Evolutionary conservation across 139 green algal species (phyloP), one percentile per base, ranked within the genome.

Genomic region (Closterium sp.): DNA sequence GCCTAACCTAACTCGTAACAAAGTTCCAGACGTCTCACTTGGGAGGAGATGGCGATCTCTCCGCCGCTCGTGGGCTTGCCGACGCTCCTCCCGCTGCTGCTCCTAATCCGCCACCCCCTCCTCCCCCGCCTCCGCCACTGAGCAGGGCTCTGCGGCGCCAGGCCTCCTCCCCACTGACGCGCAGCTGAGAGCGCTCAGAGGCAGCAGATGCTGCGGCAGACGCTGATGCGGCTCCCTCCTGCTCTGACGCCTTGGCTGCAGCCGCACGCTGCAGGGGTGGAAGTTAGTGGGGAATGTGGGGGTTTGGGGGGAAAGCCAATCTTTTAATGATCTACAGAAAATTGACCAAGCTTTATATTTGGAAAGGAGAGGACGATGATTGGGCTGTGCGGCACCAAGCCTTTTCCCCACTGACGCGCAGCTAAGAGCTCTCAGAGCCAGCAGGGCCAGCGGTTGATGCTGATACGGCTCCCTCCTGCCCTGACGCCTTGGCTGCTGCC

Each of bases 81-180:
- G 43, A 69, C 7, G 10, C 43, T 69, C 43, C 43, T 25, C 43
- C 43, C 8, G 43, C 43, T 69, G 43, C 32, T 34, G 32, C 34
- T 23, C n/a, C 28, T 33, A 33, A 69, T 33, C 36, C 93, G 28
- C 36, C 87, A 6, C 91, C 88, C 34, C 28, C 32, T 32, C 7
- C 30, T 19, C 30, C 34, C n/a, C 85, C 85, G 8, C 69, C 43
- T 7, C 89, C 89, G 19, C 34, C 38, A 28, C 88, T 38, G 31
- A 95, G 64, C 89, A 91, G 89, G 0, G 38, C 93, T 12, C 95
- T 87, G 1, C 94, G 38, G 19, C 88, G 34, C 34, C 88, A 96
- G 0, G 95, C 95, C 88, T 96, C 95, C 87, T 96, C 95, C 8
- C 95, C 95, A 32, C 81, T 95, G 12, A 96, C 30, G 16, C 89